Conservation (phyloP, 1,284 basidiomycete species). For the Leccinum huronense region DNA sequence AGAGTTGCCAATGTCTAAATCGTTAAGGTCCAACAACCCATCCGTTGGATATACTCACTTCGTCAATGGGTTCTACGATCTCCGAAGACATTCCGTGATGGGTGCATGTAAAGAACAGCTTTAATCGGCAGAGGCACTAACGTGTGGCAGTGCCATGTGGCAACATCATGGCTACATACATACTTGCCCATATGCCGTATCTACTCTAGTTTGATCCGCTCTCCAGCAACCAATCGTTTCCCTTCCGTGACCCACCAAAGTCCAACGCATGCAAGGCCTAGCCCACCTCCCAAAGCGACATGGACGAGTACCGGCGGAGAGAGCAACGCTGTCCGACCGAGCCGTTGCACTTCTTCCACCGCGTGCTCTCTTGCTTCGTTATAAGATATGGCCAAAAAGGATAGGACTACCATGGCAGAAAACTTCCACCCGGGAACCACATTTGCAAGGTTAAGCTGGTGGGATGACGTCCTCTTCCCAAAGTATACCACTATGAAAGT, state of each 20-base stretch:
- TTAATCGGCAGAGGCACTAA: not conserved
- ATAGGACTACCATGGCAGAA: constrained; percentile 31
- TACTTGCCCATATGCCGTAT: not conserved
- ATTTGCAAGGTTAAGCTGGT: constrained; percentile 27
- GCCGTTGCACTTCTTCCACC: constrained; percentile 22
- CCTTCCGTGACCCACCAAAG: constrained; percentile 47
- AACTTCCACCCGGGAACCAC: constrained; percentile 38
- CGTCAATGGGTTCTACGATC: constrained; percentile 33
- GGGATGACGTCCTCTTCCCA: constrained; percentile 23
- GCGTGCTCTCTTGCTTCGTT: constrained; percentile 28
- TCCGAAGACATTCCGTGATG: constrained; percentile 28
- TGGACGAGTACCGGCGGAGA: constrained; percentile 38
- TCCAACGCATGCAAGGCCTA: constrained; percentile 42
- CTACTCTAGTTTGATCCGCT: constrained; percentile 26
- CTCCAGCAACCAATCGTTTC: constrained; percentile 23
- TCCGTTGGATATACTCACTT: constrained; percentile 25
- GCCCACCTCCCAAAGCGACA: constrained; percentile 40
- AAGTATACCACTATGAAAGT: constrained; percentile 42
- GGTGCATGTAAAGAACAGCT: constrained; percentile 5
- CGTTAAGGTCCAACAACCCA: not conserved
- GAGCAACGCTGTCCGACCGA: constrained; percentile 35
- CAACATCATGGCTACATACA: not conserved
- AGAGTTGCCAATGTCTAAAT: constrained; percentile 15
- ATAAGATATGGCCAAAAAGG: constrained; percentile 32
- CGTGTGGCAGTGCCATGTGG: constrained; percentile 25